Conservation (phyloP, 2,329 filamentous ascomycete species). For the Fusarium dlaminii region DNA sequence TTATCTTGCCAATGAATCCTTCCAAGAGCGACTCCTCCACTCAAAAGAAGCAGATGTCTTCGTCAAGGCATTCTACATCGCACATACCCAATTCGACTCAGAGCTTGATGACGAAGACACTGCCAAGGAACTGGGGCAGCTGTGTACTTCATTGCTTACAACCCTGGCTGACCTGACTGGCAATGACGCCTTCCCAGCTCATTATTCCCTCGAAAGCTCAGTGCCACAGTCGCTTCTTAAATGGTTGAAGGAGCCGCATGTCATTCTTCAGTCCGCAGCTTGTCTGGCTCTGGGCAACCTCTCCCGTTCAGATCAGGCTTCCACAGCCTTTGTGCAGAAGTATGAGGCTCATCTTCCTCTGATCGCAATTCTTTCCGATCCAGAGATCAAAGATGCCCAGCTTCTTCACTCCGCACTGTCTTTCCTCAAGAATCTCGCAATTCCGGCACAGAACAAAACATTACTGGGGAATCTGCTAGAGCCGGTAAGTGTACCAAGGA, state of each 20-base stretch:
- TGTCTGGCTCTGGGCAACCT: slow-evolving; percentile 71
- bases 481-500: slow-evolving; percentile 57
- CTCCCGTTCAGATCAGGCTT: slow-evolving; percentile 65
- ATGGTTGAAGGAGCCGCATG: slow-evolving; percentile 57
- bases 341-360: slow-evolving; percentile 56
- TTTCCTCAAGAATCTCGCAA: slow-evolving; percentile 72
- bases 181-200: slow-evolving; percentile 55
- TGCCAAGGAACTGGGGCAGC: slow-evolving; percentile 55
- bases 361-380: slow-evolving; percentile 54
- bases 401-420: slow-evolving; percentile 66
- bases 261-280: slow-evolving; percentile 63
- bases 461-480: slow-evolving; percentile 60
- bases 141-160: slow-evolving; percentile 61
- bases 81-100: slow-evolving; percentile 55
- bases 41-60: slow-evolving; percentile 54
- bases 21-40: slow-evolving; percentile 60
- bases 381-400: slow-evolving; percentile 56
- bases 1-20: slow-evolving; percentile 63
- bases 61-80: slow-evolving; percentile 58
- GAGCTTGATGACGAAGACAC: slow-evolving; percentile 58
- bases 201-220: slow-evolving; percentile 54
- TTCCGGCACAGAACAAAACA: slow-evolving; percentile 64
- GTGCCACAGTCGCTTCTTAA: slow-evolving; percentile 54
- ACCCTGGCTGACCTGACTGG: slow-evolving; percentile 63
- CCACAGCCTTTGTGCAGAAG: slow-evolving; percentile 58